Base-by-base conservation (phyloP, 2,329 filamentous ascomycete species). In the Nigrospora sphaerica region DNA sequence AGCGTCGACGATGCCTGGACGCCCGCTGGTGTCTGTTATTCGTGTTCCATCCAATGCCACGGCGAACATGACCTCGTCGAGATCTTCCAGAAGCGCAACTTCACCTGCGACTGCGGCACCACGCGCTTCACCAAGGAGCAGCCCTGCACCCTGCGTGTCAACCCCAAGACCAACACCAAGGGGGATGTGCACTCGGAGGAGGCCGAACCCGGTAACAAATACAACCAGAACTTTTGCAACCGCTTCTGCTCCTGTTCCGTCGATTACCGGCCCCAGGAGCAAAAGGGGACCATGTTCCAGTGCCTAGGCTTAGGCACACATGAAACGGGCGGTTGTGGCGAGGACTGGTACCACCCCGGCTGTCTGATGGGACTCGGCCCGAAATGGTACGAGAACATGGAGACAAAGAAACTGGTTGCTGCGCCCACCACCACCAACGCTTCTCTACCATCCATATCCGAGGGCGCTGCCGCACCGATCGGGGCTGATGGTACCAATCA, bases 231-330 rank as follows among this genome's bases (percentile, higher is more conserved):
- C 70, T 98, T 95, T 59, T 78, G 81, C 55, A 97, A 97, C 59
- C 80, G 77, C 39, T 98, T 98, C 68, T 98, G 93, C 63, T 88
- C 86, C 2, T 98, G 93, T 60, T 80, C 80, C 31, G 85, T 91
- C 58, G 81, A 91, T 49, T 98, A 98, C 62, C 86, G 96, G 62
- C 82, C 92, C 0, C 80, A 92, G 41, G 76, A 87, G 61, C 90
- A 98, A 63, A 95, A 92, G 57, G 92, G 92, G 0, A 97, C 91
- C 35, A 98, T 98, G 93, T 98, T 95, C 57, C 93, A 98, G 65
- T 98, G 93, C 61, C 66, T 97, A 3, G 92, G 92, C 0, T 71
- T 97, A 1, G 90, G 89, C 1, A 85, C 81, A 0, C 75, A 79
- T 12, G 86, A 92, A 54, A 83, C 85, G 1, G 91, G 91, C 14